These are phyloP conservation scores for Daldinia grandis DNA, from an alignment of 495 filamentous ascomycete species.

Conservation along the genomic window DNA sequence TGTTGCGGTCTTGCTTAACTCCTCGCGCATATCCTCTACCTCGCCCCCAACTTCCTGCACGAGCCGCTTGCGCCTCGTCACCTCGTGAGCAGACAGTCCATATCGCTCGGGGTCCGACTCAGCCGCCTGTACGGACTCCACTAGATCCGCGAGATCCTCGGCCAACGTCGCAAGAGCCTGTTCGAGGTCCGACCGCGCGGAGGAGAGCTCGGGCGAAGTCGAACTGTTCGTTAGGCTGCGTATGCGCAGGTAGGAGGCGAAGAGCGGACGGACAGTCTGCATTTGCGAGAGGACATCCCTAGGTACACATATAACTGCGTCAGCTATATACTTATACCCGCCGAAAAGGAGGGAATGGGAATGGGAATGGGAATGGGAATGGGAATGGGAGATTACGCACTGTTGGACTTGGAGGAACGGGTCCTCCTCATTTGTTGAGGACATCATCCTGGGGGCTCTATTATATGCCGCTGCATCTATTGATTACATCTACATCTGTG, in stretches of 20 bases:
- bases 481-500: constrained; percentile 39
- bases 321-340: constrained; percentile 3
- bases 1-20: constrained; percentile 59
- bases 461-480: constrained; percentile 43
- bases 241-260: constrained; percentile 95
- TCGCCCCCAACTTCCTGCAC: constrained; percentile 91
- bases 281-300: constrained; percentile 90
- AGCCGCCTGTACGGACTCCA: constrained; percentile 85
- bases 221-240: constrained; percentile 71
- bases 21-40: constrained; percentile 86
- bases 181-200: constrained; percentile 85
- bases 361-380: background rate
- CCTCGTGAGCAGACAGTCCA: constrained; percentile 85
- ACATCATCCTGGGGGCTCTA: constrained; percentile 66
- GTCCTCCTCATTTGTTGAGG: constrained; percentile 77
- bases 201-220: constrained; percentile 81
- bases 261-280: constrained; percentile 79
- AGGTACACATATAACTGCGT: constrained; percentile 28
- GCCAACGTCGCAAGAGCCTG: constrained; percentile 75
- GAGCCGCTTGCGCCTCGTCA: constrained; percentile 78
- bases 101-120: constrained; percentile 90
- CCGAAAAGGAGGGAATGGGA: background rate
- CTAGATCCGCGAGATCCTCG: constrained; percentile 88
- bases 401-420: constrained; percentile 94
- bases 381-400: constrained; percentile 55